Percentiles rank a stretch among this genome's conserved stretches.
Evolutionary conservation across 352 stramenopile genomes (phyloP).

Genomic region (Phytophthora pseudosyringae): DNA sequence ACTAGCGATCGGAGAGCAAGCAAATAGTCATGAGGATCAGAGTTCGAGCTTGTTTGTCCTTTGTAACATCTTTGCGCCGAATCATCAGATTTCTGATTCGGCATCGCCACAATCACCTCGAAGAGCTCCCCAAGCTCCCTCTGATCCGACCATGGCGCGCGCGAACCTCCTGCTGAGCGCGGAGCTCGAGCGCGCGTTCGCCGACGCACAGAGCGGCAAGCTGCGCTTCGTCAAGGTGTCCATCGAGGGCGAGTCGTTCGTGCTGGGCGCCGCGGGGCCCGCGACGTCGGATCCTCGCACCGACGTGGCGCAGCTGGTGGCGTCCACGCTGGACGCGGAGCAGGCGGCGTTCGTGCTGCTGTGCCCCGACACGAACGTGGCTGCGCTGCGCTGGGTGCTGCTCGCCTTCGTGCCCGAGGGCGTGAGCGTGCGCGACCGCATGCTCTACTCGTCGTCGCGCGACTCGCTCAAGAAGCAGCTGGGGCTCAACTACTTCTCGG

Average conservation of each 20-base stretch:
- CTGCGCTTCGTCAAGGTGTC: constrained; percentile 74
- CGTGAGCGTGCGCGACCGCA: constrained; percentile 87
- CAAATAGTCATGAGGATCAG: constrained; percentile 25
- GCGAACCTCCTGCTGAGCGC: constrained; percentile 63
- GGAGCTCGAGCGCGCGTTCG: constrained; percentile 76
- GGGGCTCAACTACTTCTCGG: constrained; percentile 91
- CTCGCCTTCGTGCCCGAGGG: constrained; percentile 81
- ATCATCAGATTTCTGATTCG: too few species aligned
- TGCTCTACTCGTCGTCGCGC: constrained; percentile 92
- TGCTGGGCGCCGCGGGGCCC: constrained; percentile 44
- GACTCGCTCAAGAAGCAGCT: constrained; percentile 92
- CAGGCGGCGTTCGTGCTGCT: constrained; percentile 79
- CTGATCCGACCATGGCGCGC: constrained; percentile 55
- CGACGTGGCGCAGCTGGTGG: constrained; percentile 49
- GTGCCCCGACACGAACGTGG: constrained; percentile 75
- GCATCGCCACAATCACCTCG: constrained; percentile 12
- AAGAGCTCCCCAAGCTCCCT: constrained; percentile 16
- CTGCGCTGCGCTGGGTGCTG: constrained; percentile 79
- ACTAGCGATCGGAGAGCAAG: constrained; percentile 13
- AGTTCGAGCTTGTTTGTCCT: constrained; percentile 20
- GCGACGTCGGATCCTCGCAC: constrained; percentile 49
- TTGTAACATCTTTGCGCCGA: too few species aligned
- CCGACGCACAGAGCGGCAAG: constrained; percentile 70
- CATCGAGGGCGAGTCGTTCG: constrained; percentile 72
- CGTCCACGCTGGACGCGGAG: constrained; percentile 35